These are phyloP conservation scores for Lipomyces spencermartinsiae DNA, from an alignment of 805 yeast genomes.

Conservation along the genomic window DNA sequence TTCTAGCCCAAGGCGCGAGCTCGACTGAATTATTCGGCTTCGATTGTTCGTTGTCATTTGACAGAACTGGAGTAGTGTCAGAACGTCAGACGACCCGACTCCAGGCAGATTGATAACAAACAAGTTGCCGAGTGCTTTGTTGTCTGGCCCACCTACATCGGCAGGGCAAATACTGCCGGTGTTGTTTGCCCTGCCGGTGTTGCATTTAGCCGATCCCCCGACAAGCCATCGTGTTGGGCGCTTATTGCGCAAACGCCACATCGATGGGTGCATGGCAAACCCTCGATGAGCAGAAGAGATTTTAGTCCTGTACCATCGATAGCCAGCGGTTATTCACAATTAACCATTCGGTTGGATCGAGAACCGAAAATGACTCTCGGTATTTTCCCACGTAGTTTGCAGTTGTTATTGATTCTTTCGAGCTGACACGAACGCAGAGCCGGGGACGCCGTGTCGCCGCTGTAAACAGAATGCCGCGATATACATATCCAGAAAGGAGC, in stretches of 20 bases:
- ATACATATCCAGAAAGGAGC: conserved; percentile 64
- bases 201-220: background rate
- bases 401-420: background rate
- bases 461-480: conserved; percentile 56
- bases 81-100: too few species aligned
- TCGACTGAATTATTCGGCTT: too few species aligned
- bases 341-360: background rate
- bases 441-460: conserved; percentile 52
- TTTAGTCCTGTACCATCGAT: background rate
- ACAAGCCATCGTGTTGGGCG: too few species aligned
- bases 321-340: background rate
- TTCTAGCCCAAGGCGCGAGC: too few species aligned
- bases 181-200: too few species aligned
- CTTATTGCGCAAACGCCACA: background rate
- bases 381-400: background rate
- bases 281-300: background rate
- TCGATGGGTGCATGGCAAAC: background rate
- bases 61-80: too few species aligned
- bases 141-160: too few species aligned
- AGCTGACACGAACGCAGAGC: background rate
- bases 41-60: too few species aligned
- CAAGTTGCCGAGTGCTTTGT: too few species aligned
- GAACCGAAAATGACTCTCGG: background rate
- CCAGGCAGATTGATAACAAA: too few species aligned
- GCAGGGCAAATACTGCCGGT: too few species aligned